A percentile compares a stretch with the other conserved stretches of the same genome.
Conservation (phyloP, 1,139 yeast species). For the Yamadazyma pseudoaaseri region DNA sequence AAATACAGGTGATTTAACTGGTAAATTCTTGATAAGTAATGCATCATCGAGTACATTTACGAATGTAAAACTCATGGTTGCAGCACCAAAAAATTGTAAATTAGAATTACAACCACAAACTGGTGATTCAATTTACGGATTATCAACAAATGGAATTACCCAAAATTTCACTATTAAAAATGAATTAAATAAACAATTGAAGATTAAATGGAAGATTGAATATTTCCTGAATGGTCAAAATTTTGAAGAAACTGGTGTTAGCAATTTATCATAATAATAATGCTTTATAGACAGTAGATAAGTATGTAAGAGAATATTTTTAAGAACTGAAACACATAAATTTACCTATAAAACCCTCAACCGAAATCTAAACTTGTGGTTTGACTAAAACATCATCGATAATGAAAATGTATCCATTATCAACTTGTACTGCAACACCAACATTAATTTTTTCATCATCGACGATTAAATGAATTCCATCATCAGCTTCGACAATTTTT, state of each 20-base stretch:
- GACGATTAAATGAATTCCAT: conserved; percentile 15
- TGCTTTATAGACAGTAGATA: neutral
- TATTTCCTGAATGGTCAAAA: conserved; percentile 49
- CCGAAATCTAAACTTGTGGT: conserved; percentile 4
- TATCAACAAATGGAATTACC: conserved; percentile 51
- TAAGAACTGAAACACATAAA: neutral
- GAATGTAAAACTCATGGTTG: conserved; percentile 67
- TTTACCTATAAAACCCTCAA: too few relatives aligned
- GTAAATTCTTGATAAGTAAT: conserved; percentile 46
- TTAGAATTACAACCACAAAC: conserved; percentile 72
- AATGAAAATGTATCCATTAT: conserved; percentile 59
- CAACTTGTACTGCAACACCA: conserved; percentile 42
- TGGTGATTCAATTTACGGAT: conserved; percentile 51
- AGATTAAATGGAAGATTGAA: conserved; percentile 79
- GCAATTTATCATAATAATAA: conserved; percentile 19
- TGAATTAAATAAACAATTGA: conserved; percentile 49
- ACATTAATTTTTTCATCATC: conserved; percentile 26
- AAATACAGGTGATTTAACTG: conserved; percentile 31
- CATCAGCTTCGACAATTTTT: conserved; percentile 38
- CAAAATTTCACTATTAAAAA: conserved; percentile 64
- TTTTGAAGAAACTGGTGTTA: conserved; percentile 59
- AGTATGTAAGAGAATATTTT: too few relatives aligned
- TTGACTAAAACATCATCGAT: conserved; percentile 41
- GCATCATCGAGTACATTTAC: conserved; percentile 27
- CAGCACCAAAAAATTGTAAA: conserved; percentile 75